phyloP scores from a whole-genome alignment of 163 green algal species.

The Chloroidium sp. region DNA sequence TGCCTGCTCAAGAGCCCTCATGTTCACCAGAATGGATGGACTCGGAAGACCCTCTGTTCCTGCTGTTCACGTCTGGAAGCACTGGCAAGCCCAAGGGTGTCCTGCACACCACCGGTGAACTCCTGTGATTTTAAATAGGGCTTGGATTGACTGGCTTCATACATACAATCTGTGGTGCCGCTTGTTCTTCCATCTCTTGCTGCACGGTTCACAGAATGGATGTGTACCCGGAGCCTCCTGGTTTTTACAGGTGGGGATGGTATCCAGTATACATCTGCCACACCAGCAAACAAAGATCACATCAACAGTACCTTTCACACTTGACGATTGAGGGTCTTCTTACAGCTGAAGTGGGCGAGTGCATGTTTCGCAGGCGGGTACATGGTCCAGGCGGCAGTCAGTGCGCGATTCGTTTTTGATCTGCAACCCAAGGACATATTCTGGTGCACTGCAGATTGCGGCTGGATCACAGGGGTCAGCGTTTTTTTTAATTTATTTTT shows the following conservation, averaged over 20 bases:
- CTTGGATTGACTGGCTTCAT: too few species aligned
- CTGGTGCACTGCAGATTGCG: slow-evolving; percentile 93
- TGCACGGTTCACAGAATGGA: too few species aligned
- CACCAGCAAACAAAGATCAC: too few species aligned
- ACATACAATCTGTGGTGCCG: too few species aligned
- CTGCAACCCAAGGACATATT: slow-evolving; percentile 78
- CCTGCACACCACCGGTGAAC: slow-evolving; percentile 75
- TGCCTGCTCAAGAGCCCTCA: slow-evolving; percentile 24
- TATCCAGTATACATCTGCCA: too few species aligned
- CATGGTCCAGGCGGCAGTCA: slow-evolving; percentile 73
- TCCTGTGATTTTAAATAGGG: background rate
- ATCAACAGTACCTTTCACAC: too few species aligned
- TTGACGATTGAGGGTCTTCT: too few species aligned
- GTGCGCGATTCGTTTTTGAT: slow-evolving; percentile 69
- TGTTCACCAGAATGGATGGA: slow-evolving; percentile 82
- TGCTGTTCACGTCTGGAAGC: slow-evolving; percentile 79
- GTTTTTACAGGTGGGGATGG: too few species aligned
- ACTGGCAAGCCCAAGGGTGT: slow-evolving; percentile 98
- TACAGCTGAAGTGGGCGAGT: too few species aligned
- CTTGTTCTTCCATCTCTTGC: too few species aligned
- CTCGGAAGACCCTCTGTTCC: slow-evolving; percentile 80
- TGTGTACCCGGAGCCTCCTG: too few species aligned
- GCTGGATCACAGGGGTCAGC: slow-evolving; percentile 67
- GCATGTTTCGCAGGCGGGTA: slow-evolving; percentile 53
- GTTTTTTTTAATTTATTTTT: background rate